A percentile compares a stretch with the other conserved stretches of the same genome.
These are phyloP conservation scores for Chamaecyparis obtusa DNA, from an alignment of 75 land plant species.

Conservation along the genomic window DNA sequence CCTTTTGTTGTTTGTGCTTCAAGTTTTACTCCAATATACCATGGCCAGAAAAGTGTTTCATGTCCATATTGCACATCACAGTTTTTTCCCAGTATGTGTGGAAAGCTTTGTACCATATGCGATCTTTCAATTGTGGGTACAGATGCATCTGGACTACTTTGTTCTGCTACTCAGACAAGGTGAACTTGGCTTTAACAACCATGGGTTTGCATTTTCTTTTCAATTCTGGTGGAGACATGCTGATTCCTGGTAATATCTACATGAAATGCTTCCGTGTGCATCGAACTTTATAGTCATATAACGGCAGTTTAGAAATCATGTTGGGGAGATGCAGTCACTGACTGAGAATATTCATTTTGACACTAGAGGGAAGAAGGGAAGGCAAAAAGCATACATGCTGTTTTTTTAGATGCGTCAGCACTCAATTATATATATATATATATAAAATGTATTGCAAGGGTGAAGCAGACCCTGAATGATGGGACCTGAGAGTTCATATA, in stretches of 20 bases:
- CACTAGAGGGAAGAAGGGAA: background rate
- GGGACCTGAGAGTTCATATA: background rate
- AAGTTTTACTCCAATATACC: conserved; percentile 59
- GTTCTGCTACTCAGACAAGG: conserved; percentile 53
- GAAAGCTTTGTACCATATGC: conserved; percentile 46
- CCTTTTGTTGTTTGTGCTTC: conserved; percentile 68
- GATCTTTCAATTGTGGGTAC: conserved; percentile 58
- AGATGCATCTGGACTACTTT: conserved; percentile 65
- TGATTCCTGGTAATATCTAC: background rate
- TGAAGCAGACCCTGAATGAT: background rate
- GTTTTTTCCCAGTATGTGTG: conserved; percentile 42
- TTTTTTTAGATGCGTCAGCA: background rate
- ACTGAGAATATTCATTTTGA: background rate
- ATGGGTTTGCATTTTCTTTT: background rate
- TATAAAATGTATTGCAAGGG: background rate
- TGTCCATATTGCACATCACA: conserved; percentile 55
- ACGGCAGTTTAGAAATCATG: background rate
- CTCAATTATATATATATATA: background rate
- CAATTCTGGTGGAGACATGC: background rate
- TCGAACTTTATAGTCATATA: background rate
- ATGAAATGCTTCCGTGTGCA: background rate
- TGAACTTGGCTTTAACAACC: conserved; percentile 9
- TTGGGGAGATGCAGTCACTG: background rate
- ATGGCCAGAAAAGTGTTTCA: conserved; percentile 50
- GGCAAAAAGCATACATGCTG: background rate